Evolutionary conservation across 1,284 basidiomycete genomes (phyloP).

Genomic region (Trichosporon coremiiforme): DNA sequence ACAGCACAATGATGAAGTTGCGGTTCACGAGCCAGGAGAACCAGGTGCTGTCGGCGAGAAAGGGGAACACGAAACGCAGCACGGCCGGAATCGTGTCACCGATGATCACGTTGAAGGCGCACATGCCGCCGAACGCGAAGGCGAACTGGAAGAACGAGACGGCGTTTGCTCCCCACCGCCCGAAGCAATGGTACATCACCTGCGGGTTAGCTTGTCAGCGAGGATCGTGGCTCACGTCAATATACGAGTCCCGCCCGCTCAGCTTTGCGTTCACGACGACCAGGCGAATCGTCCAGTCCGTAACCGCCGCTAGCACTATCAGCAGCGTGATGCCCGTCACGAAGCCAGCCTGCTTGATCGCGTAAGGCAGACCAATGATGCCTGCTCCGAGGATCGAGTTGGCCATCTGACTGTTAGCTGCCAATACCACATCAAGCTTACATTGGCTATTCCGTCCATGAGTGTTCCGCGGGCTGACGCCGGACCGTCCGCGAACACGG

Average conservation of each 20-base stretch:
- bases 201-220: constrained; percentile 25
- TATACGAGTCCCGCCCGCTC: constrained; percentile 88
- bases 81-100: constrained; percentile 97
- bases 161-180: constrained; percentile 78
- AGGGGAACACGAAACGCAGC: constrained; percentile 81
- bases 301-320: constrained; percentile 75
- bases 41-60: constrained; percentile 68
- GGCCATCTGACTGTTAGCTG: constrained; percentile 60
- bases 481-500: constrained; percentile 40
- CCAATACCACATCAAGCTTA: constrained; percentile 30
- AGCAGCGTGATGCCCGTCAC: constrained; percentile 81
- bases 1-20: constrained; percentile 81
- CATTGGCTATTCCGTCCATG: constrained; percentile 55
- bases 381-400: constrained; percentile 97
- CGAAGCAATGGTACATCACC: constrained; percentile 95
- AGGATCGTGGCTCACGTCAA: constrained; percentile 62
- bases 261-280: constrained; percentile 95
- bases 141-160: constrained; percentile 98
- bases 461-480: constrained; percentile 45
- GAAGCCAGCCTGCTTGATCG: constrained; percentile 88
- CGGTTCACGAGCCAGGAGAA: constrained; percentile 79
- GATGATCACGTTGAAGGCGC: constrained; percentile 87
- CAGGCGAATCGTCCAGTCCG: constrained; percentile 97
- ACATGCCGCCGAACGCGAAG: constrained; percentile 97
- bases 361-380: constrained; percentile 92